phyloP scores from a whole-genome alignment of 208 protist species.

The Histomonas meleagridis region DNA sequence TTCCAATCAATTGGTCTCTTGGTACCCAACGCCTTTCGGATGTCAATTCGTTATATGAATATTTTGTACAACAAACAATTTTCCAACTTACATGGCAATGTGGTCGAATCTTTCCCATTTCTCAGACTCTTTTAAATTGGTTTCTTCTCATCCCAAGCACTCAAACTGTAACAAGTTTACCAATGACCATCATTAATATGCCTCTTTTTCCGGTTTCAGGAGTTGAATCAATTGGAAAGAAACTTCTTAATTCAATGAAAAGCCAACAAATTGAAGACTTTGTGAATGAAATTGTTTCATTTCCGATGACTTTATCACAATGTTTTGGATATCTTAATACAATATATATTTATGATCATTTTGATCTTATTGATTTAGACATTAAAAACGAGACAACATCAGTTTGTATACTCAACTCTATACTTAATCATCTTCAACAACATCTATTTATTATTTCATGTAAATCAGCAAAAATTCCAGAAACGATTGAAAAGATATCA shows the following conservation, averaged over 20 bases:
- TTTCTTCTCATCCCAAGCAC: background rate
- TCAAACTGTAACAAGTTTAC: background rate
- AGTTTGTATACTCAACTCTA: background rate
- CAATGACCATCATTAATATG: background rate
- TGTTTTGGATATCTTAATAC: background rate
- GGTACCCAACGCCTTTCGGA: background rate
- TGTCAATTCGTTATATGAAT: background rate
- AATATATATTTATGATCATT: slow-evolving; percentile 10
- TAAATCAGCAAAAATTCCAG: background rate
- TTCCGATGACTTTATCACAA: background rate
- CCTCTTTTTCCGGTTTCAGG: background rate
- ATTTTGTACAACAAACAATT: background rate
- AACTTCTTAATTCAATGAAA: background rate
- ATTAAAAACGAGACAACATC: background rate
- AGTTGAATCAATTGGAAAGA: background rate
- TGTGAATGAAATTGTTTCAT: background rate
- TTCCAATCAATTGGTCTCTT: background rate
- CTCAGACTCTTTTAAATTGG: background rate
- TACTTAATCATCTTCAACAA: background rate
- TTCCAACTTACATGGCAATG: background rate
- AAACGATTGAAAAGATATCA: background rate
- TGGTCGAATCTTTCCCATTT: background rate
- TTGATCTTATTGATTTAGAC: background rate
- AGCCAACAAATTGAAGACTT: background rate
- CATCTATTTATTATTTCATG: background rate